Conservation (phyloP, 768 basidiomycete genomes). For the Nidula microcarpa region DNA sequence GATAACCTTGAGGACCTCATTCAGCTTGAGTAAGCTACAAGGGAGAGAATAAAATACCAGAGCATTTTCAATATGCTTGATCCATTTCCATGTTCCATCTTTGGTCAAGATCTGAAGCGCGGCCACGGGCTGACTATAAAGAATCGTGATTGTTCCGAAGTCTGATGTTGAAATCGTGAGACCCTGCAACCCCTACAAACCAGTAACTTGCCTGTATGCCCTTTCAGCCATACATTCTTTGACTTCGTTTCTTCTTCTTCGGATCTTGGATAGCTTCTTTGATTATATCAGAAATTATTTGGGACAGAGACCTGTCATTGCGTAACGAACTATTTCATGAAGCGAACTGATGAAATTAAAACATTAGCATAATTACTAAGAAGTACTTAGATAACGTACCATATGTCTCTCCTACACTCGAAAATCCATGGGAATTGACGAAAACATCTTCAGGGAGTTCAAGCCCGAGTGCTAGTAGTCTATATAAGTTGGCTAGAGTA, state of each 20-base stretch:
- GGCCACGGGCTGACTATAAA: slow-evolving; percentile 47
- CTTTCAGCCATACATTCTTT: slow-evolving; percentile 48
- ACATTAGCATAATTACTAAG: not conserved
- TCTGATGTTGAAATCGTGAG: slow-evolving; percentile 19
- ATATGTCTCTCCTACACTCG: slow-evolving; percentile 13
- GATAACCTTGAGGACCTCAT: slow-evolving; percentile 23
- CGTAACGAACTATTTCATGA: slow-evolving; percentile 44
- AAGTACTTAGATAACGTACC: slow-evolving; percentile 3
- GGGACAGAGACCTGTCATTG: not conserved
- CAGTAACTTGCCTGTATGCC: slow-evolving; percentile 35
- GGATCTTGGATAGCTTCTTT: slow-evolving; percentile 33
- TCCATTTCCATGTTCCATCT: slow-evolving; percentile 40
- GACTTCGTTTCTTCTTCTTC: slow-evolving; percentile 38
- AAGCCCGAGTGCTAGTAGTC: slow-evolving; percentile 31
- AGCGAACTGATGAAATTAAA: slow-evolving; percentile 24
- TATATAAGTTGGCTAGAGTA: no score
- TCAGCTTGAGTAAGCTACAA: not conserved
- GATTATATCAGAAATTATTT: not conserved
- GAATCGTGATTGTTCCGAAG: slow-evolving; percentile 38
- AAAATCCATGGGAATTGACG: slow-evolving; percentile 29
- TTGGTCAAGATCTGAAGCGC: slow-evolving; percentile 40
- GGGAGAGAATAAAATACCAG: slow-evolving; percentile 21
- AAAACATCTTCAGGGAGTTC: slow-evolving; percentile 37
- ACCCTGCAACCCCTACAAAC: not conserved
- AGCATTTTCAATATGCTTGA: slow-evolving; percentile 43